Evolutionary conservation across 2,329 filamentous ascomycete species (phyloP), one percentile per base, ranked within the genome.

Genomic region (Raffaelea arxii): DNA sequence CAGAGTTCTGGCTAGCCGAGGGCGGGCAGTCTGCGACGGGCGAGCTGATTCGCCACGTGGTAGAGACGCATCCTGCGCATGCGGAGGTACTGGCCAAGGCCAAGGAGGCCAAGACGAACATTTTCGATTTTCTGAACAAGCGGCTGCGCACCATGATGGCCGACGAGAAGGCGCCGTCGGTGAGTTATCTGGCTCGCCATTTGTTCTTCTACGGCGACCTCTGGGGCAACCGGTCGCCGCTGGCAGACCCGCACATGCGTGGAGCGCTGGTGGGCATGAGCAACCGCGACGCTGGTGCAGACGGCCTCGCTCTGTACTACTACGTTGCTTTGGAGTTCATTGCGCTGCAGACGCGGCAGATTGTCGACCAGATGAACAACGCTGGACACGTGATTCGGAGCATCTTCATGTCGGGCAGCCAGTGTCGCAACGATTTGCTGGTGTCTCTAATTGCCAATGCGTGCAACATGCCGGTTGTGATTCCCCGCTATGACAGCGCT

Each of bases 151-250:
- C 87, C 55, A 75, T 97, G 71, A 77, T 77, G 22, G 75, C 82
- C 56, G 81, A 81, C 57, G 66, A 70, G 22, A 69, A 74, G 2
- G 87, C 87, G 3, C 90, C 90, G 0, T 80, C 79, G 44, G 77
- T 97, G 52, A 83, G 87, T 18, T 94, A 90, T 64, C 74, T 98
- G 2, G 89, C 82, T 12, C 86, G 91, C 9, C 91, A 98, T 65
- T 85, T 94, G 69, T 98, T 98, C 78, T 94, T 98, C 71, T 98
- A 98, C 64, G 92, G 92, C 53, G 92, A 98, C 61, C 75, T 97
- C 4, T 97, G 94, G 76, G 92, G 92, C 51, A 98, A 98, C 69
- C 83, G 92, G 36, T 95, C 89, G 19, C 92, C 92, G 2, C 78
- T 98, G 48, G 91, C 92, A 4, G 90, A 98, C 60, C 75, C 91